These are phyloP conservation scores for Elaeagnus macrophylla DNA, from an alignment of 306 rosid genomes.

Conservation along the genomic window DNA sequence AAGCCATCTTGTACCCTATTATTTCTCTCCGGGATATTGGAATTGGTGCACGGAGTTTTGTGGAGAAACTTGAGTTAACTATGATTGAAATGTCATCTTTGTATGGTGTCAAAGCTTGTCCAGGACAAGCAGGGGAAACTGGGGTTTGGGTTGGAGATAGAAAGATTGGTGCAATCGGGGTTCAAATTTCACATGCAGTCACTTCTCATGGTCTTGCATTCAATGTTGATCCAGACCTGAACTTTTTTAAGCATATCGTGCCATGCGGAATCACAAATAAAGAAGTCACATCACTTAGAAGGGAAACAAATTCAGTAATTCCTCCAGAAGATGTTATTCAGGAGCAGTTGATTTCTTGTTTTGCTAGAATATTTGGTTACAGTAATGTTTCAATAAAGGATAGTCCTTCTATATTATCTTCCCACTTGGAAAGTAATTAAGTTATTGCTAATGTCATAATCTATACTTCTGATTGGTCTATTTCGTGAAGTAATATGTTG, in stretches of 20 bases:
- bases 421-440: conserved; percentile 24
- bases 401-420: conserved; percentile 22
- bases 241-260: conserved; percentile 64
- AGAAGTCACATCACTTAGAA: conserved; percentile 75
- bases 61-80: conserved; percentile 69
- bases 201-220: conserved; percentile 87
- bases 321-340: conserved; percentile 51
- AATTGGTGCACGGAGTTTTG: conserved; percentile 65
- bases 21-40: conserved; percentile 61
- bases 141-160: conserved; percentile 92
- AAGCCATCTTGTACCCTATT: conserved; percentile 72
- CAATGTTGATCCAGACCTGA: conserved; percentile 78
- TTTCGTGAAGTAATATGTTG: no score
- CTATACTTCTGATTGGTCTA: no score
- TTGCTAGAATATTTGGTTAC: conserved; percentile 64
- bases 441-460: conserved; percentile 15
- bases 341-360: conserved; percentile 70
- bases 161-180: conserved; percentile 90
- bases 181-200: conserved; percentile 62
- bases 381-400: conserved; percentile 44
- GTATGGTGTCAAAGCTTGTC: conserved; percentile 65
- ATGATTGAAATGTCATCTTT: conserved; percentile 62
- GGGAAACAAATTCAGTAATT: conserved; percentile 44
- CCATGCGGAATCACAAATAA: conserved; percentile 82
- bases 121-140: conserved; percentile 52